Conservation (phyloP, 163 green algal genomes). For the Chlorella variabilis region DNA sequence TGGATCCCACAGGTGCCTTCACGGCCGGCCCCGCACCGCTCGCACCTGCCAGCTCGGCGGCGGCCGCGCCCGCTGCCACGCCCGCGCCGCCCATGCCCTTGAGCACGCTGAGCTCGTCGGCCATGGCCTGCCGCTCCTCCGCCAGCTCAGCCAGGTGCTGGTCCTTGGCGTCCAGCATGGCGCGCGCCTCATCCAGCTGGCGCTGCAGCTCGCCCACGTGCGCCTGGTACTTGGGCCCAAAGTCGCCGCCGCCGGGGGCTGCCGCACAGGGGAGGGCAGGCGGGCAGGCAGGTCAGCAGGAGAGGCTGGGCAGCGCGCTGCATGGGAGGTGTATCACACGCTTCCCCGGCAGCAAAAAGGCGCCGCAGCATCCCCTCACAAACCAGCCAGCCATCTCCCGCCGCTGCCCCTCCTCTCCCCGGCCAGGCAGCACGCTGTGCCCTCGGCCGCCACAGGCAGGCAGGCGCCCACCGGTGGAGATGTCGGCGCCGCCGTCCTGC, state of each 20-base stretch:
- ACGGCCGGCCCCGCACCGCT: no score
- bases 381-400: no score
- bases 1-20: no score
- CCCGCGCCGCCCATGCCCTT: slow-evolving; percentile 27
- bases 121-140: slow-evolving; percentile 62
- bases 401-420: no score
- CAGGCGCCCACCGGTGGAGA: no score
- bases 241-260: slow-evolving; percentile 58
- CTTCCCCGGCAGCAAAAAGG: no score
- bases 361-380: no score
- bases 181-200: slow-evolving; percentile 74
- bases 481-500: slow-evolving; percentile 30
- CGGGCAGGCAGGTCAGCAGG: not conserved
- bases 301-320: no score
- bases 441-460: no score
- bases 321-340: no score
- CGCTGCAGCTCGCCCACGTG: slow-evolving; percentile 84
- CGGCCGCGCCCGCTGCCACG: not conserved
- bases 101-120: slow-evolving; percentile 68
- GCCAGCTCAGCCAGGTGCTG: slow-evolving; percentile 68
- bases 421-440: no score
- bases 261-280: not conserved
- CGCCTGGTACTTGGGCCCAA: slow-evolving; percentile 87
- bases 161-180: slow-evolving; percentile 28
- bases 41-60: slow-evolving; percentile 31